Conservation (phyloP, 2,329 filamentous ascomycete species). For the Arthrinium phaeospermum region DNA sequence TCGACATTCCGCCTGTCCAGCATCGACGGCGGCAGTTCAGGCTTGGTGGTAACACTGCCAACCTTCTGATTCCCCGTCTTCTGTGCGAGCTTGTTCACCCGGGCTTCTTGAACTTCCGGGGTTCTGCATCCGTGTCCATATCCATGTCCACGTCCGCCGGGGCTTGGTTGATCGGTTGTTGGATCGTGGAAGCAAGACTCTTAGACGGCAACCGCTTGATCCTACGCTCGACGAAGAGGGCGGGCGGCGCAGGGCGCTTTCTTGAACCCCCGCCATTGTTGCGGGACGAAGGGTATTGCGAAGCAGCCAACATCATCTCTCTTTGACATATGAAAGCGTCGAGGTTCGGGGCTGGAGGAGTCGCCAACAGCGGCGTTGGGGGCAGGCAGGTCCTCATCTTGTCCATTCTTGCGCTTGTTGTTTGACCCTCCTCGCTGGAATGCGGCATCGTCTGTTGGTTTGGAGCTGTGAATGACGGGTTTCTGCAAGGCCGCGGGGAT, state of each 20-base stretch:
- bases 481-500: constrained; percentile 31
- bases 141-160: constrained; percentile 27
- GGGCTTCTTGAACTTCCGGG: constrained; percentile 42
- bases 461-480: constrained; percentile 57
- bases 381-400: not conserved
- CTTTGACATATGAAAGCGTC: constrained; percentile 62
- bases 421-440: constrained; percentile 31
- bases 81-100: constrained; percentile 37
- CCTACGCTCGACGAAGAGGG: constrained; percentile 62
- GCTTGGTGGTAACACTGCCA: constrained; percentile 28
- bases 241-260: constrained; percentile 48
- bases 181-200: constrained; percentile 21
- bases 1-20: constrained; percentile 46
- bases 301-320: constrained; percentile 43
- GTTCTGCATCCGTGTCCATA: constrained; percentile 31
- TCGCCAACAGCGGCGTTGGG: constrained; percentile 19
- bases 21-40: constrained; percentile 37
- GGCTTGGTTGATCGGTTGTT: constrained; percentile 19
- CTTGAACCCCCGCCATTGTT: constrained; percentile 44
- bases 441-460: constrained; percentile 38
- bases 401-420: constrained; percentile 23
- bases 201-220: constrained; percentile 40
- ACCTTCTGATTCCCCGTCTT: constrained; percentile 23
- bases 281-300: constrained; percentile 31
- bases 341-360: constrained; percentile 43